Evolutionary conservation across 345 rosid genomes (phyloP), one percentile per base, ranked within the genome.

Genomic region (Hevea brasiliensis): DNA sequence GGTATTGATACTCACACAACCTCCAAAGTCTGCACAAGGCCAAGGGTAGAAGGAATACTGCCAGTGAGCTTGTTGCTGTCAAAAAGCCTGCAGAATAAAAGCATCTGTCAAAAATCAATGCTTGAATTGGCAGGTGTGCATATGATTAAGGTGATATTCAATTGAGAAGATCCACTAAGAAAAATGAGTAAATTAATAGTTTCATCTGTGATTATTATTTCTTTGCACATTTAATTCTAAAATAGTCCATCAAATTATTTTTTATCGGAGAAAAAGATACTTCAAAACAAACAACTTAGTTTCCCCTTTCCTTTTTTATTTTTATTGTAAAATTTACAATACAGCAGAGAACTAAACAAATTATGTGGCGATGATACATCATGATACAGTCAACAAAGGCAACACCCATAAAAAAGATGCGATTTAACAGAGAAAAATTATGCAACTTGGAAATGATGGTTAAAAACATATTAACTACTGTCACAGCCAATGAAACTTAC

Each of bases 31-130:
- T 27, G 27, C 78, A 96, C 97, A 4, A 72, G 86, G 63, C 87
- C 90, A 76, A 96, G 90, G 73, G 83, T 84, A 1, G 79, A 32
- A 18, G 99, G 99, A 63, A 95, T 77, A 54, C 4, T 0, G 0
- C 97, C 98, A 0, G 68, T 68, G 64, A 95, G 85, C 44, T 68
- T 76, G 85, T 95, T 92, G 82, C 83, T 81, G 8, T 91, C 94
- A 63, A 92, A 89, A 56, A 92, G 92, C 83, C 98, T 95, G 83
- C 55, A 35, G 37, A 32, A 56, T 42, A 40, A 20, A 12, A 12
- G 17, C 15, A 12, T 13, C 51, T 15, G 8, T 8, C 60, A 55
- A 21, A 32, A n/a, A n/a, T n/a, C 27, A 26, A 26, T 53, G 41
- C 35, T 24, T 51, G 7, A 68, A 55, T 7, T 21, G 45, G 3